Evolutionary conservation across 345 rosid genomes (phyloP).

Genomic region (Ailanthus altissimus): DNA sequence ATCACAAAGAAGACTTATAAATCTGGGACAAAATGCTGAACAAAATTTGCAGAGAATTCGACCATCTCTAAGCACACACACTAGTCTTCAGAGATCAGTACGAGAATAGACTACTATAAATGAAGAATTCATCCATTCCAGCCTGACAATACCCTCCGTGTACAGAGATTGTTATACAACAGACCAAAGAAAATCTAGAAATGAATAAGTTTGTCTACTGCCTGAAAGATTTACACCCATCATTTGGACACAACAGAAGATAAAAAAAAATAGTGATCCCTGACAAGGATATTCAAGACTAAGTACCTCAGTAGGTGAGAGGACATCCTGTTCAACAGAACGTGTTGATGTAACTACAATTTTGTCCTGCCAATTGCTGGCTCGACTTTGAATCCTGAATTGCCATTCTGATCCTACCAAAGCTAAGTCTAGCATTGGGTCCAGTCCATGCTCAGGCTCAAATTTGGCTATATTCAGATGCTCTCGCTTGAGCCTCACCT

Average conservation of each 20-base stretch:
- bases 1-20: constrained; percentile 14
- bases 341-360: constrained; percentile 90
- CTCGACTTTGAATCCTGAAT: constrained; percentile 93
- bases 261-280: constrained; percentile 11
- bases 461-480: constrained; percentile 90
- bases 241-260: not conserved
- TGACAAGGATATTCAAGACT: constrained; percentile 6
- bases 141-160: not conserved
- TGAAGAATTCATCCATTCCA: not conserved
- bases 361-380: constrained; percentile 97
- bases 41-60: not conserved
- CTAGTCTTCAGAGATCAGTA: not conserved
- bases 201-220: not conserved
- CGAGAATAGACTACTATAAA: not conserved
- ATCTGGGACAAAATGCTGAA: not conserved
- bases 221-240: not conserved
- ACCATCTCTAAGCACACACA: not conserved
- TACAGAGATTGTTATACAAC: not conserved
- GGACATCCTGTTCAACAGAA: constrained; percentile 92
- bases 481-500: constrained; percentile 95
- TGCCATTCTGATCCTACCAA: constrained; percentile 99
- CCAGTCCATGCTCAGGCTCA: constrained; percentile 91
- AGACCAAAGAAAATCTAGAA: not conserved
- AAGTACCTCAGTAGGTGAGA: constrained; percentile 85
- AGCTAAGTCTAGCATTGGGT: constrained; percentile 90